Base-by-base conservation (phyloP, 805 yeast species). In the Komagataella pastoris region DNA sequence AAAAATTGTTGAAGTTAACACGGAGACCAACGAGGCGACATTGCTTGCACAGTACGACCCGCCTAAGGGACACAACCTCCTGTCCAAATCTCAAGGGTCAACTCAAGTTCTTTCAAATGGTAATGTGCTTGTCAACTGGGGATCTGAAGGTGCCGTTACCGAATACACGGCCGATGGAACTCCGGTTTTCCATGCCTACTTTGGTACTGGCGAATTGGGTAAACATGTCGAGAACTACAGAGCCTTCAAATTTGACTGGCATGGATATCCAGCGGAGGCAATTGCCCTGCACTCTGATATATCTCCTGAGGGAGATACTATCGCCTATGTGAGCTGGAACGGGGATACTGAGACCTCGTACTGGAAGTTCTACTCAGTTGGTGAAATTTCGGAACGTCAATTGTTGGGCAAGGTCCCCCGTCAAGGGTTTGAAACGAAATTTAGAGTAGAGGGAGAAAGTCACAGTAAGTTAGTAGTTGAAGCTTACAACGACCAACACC, bases 121-220 rank as follows among this genome's bases (percentile, higher is more conserved):
- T 14, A 60, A 67, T 48, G 69, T 62, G 18, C 51, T 69, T 36
- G 68, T 66, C 17, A 65, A 64, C 50, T 67, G 71, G 70, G 73
- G 72, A 5, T 65, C 72, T 2, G 66, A 59, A 21, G 71, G 72
- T 47, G 68, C 70, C 2, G 62, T 68, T 14, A 67, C 72, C 8
- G 71, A 69, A 52, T 65, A 55, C 50, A 58, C 62, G 52, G 46
- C 44, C 10, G 55, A 62, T 5, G 70, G 65, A 7, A 55, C 64
- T 17, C 55, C 63, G 12, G 57, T 66, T 17, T 66, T 67, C 56
- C 65, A 63, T 50, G 67, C 72, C 1, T 64, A 57, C 48, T 58
- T 55, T 3, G 70, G 66, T 49, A 65, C 71, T 6, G 69, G 64
- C 4, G 52, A 51, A 2, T 53, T 60, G 21, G 66, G 64, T 5